Evolutionary conservation across 2,329 filamentous ascomycete species (phyloP).

Genomic region (Aspergillus quadricinctus): DNA sequence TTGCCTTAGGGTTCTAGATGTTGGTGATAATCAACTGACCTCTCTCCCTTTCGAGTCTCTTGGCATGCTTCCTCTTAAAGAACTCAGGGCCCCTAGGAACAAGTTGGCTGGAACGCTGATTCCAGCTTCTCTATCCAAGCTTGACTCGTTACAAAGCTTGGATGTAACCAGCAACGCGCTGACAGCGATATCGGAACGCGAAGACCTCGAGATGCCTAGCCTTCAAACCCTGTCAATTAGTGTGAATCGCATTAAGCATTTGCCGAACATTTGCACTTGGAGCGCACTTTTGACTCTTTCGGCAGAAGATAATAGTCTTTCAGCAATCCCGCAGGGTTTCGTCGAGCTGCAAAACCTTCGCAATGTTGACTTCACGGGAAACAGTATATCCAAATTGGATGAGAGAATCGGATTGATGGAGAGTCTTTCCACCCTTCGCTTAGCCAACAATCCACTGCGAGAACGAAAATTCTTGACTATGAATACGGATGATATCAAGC

Average conservation of each 20-base stretch:
- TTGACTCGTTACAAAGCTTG: constrained; percentile 66
- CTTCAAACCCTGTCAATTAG: constrained; percentile 73
- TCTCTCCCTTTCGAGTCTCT: constrained; percentile 67
- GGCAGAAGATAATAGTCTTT: constrained; percentile 77
- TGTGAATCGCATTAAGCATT: constrained; percentile 67
- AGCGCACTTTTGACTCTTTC: constrained; percentile 66
- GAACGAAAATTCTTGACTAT: constrained; percentile 83
- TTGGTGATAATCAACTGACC: constrained; percentile 73
- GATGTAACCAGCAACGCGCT: constrained; percentile 77
- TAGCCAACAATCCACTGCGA: constrained; percentile 84
- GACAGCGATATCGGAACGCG: constrained; percentile 45
- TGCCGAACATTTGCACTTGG: constrained; percentile 76
- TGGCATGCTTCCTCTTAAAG: constrained; percentile 63
- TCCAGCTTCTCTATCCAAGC: constrained; percentile 52
- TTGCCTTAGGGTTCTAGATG: constrained; percentile 69
- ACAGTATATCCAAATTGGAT: constrained; percentile 73
- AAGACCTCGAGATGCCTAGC: constrained; percentile 60
- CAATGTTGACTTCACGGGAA: constrained; percentile 78
- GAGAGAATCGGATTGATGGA: constrained; percentile 77
- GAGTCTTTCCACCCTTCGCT: constrained; percentile 65
- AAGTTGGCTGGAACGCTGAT: constrained; percentile 70
- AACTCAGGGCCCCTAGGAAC: constrained; percentile 74
- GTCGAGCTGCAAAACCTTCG: constrained; percentile 62
- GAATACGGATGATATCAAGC: constrained; percentile 75
- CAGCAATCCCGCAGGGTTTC: constrained; percentile 72